Evolutionary conservation across 2,329 filamentous ascomycete species (phyloP), one percentile per base, ranked within the genome.

Genomic region (Aspergillus neotritici): DNA sequence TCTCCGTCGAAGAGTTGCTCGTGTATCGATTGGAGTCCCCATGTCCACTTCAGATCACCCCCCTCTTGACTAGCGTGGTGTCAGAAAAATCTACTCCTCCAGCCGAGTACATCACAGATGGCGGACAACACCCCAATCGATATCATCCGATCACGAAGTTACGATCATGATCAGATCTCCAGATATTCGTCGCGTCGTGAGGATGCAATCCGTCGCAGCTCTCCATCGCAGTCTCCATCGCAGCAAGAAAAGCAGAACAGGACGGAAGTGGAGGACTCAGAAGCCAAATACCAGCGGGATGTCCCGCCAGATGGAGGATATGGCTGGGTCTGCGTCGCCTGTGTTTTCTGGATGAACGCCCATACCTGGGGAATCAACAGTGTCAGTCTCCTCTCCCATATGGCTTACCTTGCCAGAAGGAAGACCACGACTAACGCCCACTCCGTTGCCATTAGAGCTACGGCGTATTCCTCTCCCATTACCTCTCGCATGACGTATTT

Each of bases 311-410:
- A 82, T 53, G 78, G 78, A 32, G 78, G 79, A 15, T 82, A 80
- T 65, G 78, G 79, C 47, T 82, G 79, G 78, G 72, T 80, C 15
- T 79, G 80, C 41, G 74, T 79, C n/a, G 55, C 68, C 3, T 73
- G 70, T 31, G 68, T 75, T 48, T 72, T 75, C 39, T 62, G 79
- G 48, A 75, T 85, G 44, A 86, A 85, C 57, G 79, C 75, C 6
- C 83, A 87, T 58, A 87, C 84, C 1, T 88, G 84, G 84, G 84
- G 84, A 6, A 68, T 88, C 48, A 88, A 87, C 60, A 80, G 77
- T 43, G 76, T 79, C 52, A 44, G 74, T 54, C 14, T 38, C 31
- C 4, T 8, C 4, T 10, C 15, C 15, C 29, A 28, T 25, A n/a
- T 17, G 4, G 28, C 1, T 32, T 13, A 8, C 13, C 3, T 29